phyloP scores from a whole-genome alignment of 2,329 filamentous ascomycete genomes.

The Colletotrichum simmondsii region DNA sequence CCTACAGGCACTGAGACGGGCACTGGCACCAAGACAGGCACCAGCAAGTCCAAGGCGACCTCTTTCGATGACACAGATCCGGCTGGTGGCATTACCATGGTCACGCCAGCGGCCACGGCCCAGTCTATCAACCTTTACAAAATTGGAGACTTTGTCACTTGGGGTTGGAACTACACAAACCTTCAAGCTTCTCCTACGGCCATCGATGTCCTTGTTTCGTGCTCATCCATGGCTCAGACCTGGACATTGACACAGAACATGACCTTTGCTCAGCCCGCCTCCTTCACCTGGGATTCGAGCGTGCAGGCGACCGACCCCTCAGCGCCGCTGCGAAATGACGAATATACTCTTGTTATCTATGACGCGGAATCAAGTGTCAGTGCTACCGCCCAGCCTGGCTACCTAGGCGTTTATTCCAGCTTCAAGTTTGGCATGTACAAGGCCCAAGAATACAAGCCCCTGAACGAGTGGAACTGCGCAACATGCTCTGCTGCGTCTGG shows the following conservation, averaged over 20 bases:
- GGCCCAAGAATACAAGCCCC: constrained; percentile 60
- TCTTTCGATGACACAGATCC: constrained; percentile 58
- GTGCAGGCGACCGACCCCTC: constrained; percentile 57
- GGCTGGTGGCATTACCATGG: constrained; percentile 57
- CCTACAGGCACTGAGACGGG: constrained; percentile 37
- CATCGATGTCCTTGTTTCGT: constrained; percentile 69
- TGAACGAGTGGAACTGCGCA: constrained; percentile 64
- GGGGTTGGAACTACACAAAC: constrained; percentile 74
- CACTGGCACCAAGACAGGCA: constrained; percentile 41
- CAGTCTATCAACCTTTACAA: constrained; percentile 65
- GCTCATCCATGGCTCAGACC: constrained; percentile 60
- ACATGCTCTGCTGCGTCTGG: constrained; percentile 64
- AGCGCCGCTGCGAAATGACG: constrained; percentile 60
- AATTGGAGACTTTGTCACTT: constrained; percentile 69
- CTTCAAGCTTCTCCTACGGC: constrained; percentile 68
- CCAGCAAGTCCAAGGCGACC: constrained; percentile 45
- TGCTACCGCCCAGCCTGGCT: constrained; percentile 64
- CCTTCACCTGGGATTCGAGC: constrained; percentile 67
- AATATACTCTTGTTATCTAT: constrained; percentile 72
- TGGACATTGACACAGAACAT: constrained; percentile 74
- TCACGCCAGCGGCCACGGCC: constrained; percentile 54
- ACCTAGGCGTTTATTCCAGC: constrained; percentile 59
- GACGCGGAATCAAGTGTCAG: constrained; percentile 65
- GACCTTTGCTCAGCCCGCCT: constrained; percentile 62
- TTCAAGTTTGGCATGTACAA: constrained; percentile 71